Conservation (phyloP, 441 rosid species). For the Aquilaria agallochum region DNA sequence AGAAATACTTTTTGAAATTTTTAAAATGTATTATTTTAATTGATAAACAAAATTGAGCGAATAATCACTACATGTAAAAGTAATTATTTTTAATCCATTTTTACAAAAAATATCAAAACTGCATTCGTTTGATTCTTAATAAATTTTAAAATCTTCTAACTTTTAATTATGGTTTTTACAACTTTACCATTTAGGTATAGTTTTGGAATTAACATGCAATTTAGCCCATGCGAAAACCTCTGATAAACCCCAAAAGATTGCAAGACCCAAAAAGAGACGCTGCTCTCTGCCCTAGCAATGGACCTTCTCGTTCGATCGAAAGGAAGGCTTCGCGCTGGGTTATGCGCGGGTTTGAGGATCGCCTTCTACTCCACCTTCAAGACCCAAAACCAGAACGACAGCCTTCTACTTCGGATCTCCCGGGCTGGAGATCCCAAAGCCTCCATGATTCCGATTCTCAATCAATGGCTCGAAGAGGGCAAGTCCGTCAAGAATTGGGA, state of each 20-base stretch:
- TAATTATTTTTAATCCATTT: no score
- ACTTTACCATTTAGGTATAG: no score
- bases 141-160: no score
- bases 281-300: constrained; percentile 6
- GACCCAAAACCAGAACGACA: constrained; percentile 7
- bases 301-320: constrained; percentile 13
- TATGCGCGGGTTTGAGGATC: constrained; percentile 9
- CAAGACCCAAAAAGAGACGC: no score
- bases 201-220: no score
- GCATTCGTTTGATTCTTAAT: no score
- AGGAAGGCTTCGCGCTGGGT: background rate
- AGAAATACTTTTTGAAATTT: no score
- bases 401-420: constrained; percentile 22
- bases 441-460: constrained; percentile 26
- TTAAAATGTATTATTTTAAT: no score
- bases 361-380: constrained; percentile 10
- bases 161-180: no score
- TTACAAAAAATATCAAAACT: no score
- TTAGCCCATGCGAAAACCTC: background rate
- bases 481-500: constrained; percentile 17
- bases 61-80: no score
- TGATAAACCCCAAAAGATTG: background rate
- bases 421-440: constrained; percentile 18
- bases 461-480: constrained; percentile 44
- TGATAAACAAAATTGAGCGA: no score